These are phyloP conservation scores for Saitozyma podzolica DNA, from an alignment of 768 basidiomycete genomes.

Conservation along the genomic window DNA sequence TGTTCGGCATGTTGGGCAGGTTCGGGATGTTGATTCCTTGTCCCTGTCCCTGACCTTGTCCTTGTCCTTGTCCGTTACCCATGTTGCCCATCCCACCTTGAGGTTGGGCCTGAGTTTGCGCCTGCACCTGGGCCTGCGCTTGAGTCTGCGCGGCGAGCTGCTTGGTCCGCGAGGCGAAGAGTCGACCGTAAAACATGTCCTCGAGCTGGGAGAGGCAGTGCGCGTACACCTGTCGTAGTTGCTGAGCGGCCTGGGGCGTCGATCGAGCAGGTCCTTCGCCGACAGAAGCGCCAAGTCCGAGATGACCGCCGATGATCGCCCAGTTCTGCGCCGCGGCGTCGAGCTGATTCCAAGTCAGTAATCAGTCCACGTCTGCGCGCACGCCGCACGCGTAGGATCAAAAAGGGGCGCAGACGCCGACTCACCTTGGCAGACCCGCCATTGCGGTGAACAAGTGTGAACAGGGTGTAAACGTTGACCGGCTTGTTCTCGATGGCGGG, in stretches of 20 bases:
- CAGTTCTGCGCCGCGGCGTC: conserved; percentile 9
- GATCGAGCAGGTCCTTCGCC: conserved; percentile 18
- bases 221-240: conserved; percentile 22
- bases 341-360: conserved; percentile 2
- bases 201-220: conserved; percentile 24
- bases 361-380: too few species aligned
- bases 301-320: conserved; percentile 23
- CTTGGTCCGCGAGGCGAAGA: conserved; percentile 1
- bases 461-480: conserved; percentile 31
- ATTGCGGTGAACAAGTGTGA: conserved; percentile 34
- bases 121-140: not conserved
- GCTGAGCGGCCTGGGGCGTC: conserved; percentile 17
- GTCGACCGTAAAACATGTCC: conserved; percentile 24
- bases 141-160: not conserved
- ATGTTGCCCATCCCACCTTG: conserved; percentile 1
- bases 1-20: not conserved
- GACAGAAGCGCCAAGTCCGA: conserved; percentile 22
- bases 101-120: conserved; percentile 1
- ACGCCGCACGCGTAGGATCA: too few species aligned
- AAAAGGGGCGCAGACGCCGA: not conserved
- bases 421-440: conserved; percentile 36
- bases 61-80: not conserved
- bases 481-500: conserved; percentile 27
- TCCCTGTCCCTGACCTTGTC: not conserved
- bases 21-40: not conserved